phyloP scores from a whole-genome alignment of 306 rosid genomes.

The Vigna mungo region DNA sequence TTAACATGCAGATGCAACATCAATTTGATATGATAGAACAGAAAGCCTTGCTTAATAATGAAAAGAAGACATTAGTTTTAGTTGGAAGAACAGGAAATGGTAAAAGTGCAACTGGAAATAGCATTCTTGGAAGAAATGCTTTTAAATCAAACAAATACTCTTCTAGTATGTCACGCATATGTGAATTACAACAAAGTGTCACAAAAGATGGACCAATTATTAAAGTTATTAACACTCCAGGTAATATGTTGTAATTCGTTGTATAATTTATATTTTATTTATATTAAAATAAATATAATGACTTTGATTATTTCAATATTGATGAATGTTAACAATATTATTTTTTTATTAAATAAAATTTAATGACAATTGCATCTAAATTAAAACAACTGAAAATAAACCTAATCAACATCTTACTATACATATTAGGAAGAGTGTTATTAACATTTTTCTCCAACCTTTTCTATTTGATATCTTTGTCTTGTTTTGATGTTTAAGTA shows the following conservation, averaged over 20 bases:
- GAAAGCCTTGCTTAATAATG: constrained; percentile 47
- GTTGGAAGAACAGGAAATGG: constrained; percentile 93
- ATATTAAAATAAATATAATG: not conserved
- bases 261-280: not conserved
- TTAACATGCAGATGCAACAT: not conserved
- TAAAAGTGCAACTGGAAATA: constrained; percentile 89
- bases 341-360: too few relatives aligned
- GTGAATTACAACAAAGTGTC: constrained; percentile 56
- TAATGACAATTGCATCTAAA: too few relatives aligned
- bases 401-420: too few relatives aligned
- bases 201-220: constrained; percentile 63
- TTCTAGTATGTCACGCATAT: constrained; percentile 52
- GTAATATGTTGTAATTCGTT: constrained; percentile 40
- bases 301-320: not conserved
- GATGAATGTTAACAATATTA: too few relatives aligned
- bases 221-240: constrained; percentile 91
- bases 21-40: not conserved
- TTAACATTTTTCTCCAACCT: too few relatives aligned
- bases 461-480: too few relatives aligned
- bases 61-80: constrained; percentile 66
- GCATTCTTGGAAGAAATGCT: constrained; percentile 67
- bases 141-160: constrained; percentile 65
- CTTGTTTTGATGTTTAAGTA: too few relatives aligned
- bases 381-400: too few relatives aligned
- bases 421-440: too few relatives aligned